Evolutionary conservation across 176 grass and related monocot species (phyloP), one percentile per base, ranked within the genome.

Genomic region (Neostapfia colusana): DNA sequence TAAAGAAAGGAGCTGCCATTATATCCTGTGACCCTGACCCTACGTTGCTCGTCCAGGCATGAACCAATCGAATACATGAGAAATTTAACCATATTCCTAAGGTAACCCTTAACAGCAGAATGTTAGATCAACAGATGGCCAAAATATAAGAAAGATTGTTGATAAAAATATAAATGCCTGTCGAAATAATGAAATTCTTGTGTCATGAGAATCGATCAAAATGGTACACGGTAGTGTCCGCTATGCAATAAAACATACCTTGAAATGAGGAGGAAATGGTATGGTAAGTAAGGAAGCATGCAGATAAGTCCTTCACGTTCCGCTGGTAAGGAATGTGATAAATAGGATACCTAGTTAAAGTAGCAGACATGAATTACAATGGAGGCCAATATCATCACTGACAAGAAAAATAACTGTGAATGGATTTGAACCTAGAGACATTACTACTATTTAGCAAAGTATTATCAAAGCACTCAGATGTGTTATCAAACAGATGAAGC

Each of bases 201-300:
- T 45, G 74, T 20, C 69, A 40, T 59, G 45, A 70, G 11, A 64
- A 26, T 75, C 37, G 59, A 79, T 42, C 44, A 84, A 81, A 69
- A 16, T 60, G 18, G 14, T 63, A 66, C 14, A 28, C 35, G 16
- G n/a, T 27, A 74, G 23, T 20, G 23, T 48, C 12, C 23, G 5
- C 16, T 10, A 53, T 72, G 74, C 43, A 82, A 64, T 27, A 75
- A 81, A 78, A 46, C 75, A 46, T 95, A 95, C 95, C 92, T 99
- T 88, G 89, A 82, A 87, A 88, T 10, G 85, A 86, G 39, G 87
- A 87, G 36, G 87, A 90, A 63, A 99, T 80, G 55, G 69, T 77
- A 65, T 99, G 95, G 68, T 92, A 99, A 58, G 95, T 99, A 82
- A 99, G 74, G 85, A 99, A 99, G 82, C 92, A 92, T 20, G 87